Conservation (phyloP, 495 filamentous ascomycete genomes). For the Achaetomiella virescens region DNA sequence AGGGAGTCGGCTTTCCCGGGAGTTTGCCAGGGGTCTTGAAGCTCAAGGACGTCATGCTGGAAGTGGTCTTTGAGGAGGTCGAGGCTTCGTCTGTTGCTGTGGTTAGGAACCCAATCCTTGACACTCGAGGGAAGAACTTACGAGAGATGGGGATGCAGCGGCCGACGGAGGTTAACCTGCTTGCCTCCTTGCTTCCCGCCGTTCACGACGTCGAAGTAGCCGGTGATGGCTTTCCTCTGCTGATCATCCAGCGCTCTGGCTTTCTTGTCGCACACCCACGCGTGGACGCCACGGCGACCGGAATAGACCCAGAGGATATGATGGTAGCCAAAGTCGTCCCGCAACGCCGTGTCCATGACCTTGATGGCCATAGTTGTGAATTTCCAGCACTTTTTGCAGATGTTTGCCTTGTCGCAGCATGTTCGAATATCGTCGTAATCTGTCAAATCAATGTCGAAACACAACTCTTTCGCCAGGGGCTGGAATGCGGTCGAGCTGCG, state of each 20-base stretch:
- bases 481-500: constrained; percentile 66
- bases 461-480: constrained; percentile 82
- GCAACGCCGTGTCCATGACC: constrained; percentile 75
- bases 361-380: constrained; percentile 98
- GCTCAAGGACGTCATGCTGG: constrained; percentile 66
- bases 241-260: constrained; percentile 78
- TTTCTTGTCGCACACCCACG: constrained; percentile 93
- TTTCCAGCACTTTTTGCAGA: constrained; percentile 90
- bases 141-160: constrained; percentile 84
- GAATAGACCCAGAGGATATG: constrained; percentile 99
- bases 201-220: constrained; percentile 79
- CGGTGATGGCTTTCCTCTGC: constrained; percentile 72
- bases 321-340: constrained; percentile 91
- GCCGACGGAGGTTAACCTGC: constrained; percentile 76
- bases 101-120: background rate
- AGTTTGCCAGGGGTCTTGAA: constrained; percentile 79
- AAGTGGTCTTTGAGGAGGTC: constrained; percentile 74
- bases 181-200: constrained; percentile 82
- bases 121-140: constrained; percentile 26
- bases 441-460: constrained; percentile 98
- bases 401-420: constrained; percentile 88
- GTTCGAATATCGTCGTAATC: constrained; percentile 97
- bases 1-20: constrained; percentile 64
- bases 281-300: constrained; percentile 90
- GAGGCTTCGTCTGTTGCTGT: constrained; percentile 60